Conservation (phyloP, 768 basidiomycete species). For the Hydnomerulius pinastri region DNA sequence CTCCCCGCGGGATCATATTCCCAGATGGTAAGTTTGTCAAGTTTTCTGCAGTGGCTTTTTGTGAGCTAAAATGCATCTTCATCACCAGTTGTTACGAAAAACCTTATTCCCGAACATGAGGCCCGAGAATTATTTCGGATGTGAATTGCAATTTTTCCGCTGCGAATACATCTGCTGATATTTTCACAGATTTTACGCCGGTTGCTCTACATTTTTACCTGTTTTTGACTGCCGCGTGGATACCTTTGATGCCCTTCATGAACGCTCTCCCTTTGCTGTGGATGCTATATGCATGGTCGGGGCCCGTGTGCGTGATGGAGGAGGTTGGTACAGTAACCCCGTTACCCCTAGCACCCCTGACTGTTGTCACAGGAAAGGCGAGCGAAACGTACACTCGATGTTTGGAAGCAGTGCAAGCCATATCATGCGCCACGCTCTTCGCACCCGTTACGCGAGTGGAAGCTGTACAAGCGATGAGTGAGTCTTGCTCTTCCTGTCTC, state of each 20-base stretch:
- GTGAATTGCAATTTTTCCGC: constrained; percentile 37
- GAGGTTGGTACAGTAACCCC: constrained; percentile 51
- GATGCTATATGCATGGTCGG: constrained; percentile 94
- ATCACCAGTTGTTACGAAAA: constrained; percentile 80
- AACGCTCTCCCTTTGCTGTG: constrained; percentile 91
- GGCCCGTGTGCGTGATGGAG: constrained; percentile 86
- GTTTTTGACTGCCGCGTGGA: constrained; percentile 84
- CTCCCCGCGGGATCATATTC: constrained; percentile 59
- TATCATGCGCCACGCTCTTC: constrained; percentile 85
- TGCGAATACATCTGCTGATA: constrained; percentile 11
- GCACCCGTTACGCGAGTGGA: constrained; percentile 82
- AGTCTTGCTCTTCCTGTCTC: constrained; percentile 30
- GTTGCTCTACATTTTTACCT: constrained; percentile 90
- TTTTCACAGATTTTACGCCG: constrained; percentile 74
- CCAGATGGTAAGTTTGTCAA: constrained; percentile 63
- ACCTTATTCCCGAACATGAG: constrained; percentile 77
- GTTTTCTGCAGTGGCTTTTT: not conserved
- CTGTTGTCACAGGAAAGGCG: constrained; percentile 52
- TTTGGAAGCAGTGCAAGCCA: constrained; percentile 82
- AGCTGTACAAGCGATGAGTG: constrained; percentile 93
- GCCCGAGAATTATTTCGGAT: constrained; percentile 86
- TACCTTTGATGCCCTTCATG: constrained; percentile 82
- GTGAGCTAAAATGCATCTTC: constrained; percentile 2
- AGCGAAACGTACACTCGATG: constrained; percentile 75
- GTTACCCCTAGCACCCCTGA: not conserved